Evolutionary conservation across 495 filamentous ascomycete species (phyloP), one percentile per base, ranked within the genome.

Genomic region (Monascus purpureus): DNA sequence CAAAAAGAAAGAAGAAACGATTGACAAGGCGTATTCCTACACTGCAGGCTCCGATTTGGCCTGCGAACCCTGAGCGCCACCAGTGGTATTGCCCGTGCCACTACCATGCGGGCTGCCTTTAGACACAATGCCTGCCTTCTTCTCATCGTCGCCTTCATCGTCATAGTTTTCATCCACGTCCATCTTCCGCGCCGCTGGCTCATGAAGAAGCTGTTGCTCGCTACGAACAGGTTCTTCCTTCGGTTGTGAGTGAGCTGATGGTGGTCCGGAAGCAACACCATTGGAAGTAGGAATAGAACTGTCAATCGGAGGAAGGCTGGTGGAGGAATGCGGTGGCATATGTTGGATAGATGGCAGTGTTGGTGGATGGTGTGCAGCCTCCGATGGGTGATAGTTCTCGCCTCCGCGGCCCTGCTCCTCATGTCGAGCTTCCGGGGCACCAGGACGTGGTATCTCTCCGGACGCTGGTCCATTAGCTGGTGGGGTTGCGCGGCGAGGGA

Each of bases 111-210:
- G 59, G 40, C 59, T 63, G 8, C 54, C 53, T 45, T 65, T 65
- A 4, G 46, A 40, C 15, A 37, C 55, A 17, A 43, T 39, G 28
- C 34, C 41, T 23, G 48, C 45, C 47, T 77, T 72, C 55, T 93
- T 86, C 29, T 93, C 78, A 39, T 93, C 87, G 33, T 79, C 80
- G 11, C 58, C 74, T 17, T 82, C 84, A 41, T 92, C 86, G 53
- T 94, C 88, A 42, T 97, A 93, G 38, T 93, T 76, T 53, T 97
- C 88, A 49, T 97, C 90, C 26, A 96, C 80, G 14, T 96, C 90
- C 77, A 97, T 92, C 53, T 93, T 90, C 6, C 90, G 72, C 20
- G 82, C 80, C 4, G 90, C 82, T 8, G 86, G 71, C 58, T 97
- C 90, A 28, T 74, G 70, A 14, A 65, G 53, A n/a, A 70, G 59